phyloP scores from a whole-genome alignment of 768 basidiomycete genomes.

The Hydnomerulius pinastri region DNA sequence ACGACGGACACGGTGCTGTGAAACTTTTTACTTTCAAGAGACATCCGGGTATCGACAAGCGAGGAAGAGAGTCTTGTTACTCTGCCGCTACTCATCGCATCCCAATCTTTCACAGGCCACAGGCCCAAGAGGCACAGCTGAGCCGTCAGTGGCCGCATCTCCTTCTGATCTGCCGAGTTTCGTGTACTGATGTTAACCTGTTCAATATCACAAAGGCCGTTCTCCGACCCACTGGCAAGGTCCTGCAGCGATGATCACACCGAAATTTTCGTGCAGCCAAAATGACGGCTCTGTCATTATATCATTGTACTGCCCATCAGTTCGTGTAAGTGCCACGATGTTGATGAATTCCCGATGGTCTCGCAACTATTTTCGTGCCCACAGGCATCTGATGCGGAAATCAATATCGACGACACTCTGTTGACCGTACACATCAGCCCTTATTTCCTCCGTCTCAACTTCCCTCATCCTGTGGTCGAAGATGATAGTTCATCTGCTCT shows the following conservation, averaged over 20 bases:
- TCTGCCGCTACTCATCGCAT: conserved; percentile 2
- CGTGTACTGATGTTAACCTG: not conserved
- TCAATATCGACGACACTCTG: conserved; percentile 68
- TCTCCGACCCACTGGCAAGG: not conserved
- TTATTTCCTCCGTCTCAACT: conserved; percentile 81
- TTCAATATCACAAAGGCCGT: not conserved
- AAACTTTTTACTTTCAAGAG: too few relatives aligned
- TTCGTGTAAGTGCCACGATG: conserved; percentile 52
- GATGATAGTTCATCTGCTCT: conserved; percentile 66
- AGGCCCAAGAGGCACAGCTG: not conserved
- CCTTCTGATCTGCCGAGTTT: not conserved
- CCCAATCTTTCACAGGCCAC: not conserved
- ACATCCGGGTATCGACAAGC: not conserved
- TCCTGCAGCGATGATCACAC: conserved; percentile 69
- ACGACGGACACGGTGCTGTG: too few relatives aligned
- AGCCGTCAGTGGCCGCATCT: not conserved
- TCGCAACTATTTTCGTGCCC: conserved; percentile 11
- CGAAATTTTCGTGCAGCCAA: conserved; percentile 71
- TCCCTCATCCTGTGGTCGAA: conserved; percentile 63
- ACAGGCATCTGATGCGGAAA: conserved; percentile 82
- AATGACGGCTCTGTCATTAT: conserved; percentile 55
- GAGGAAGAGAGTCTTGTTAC: not conserved
- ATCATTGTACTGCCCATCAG: conserved; percentile 68
- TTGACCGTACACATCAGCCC: conserved; percentile 80
- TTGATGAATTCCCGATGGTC: not conserved